Conservation (phyloP, 139 green algal genomes). For the Desmodesmus armatus region DNA sequence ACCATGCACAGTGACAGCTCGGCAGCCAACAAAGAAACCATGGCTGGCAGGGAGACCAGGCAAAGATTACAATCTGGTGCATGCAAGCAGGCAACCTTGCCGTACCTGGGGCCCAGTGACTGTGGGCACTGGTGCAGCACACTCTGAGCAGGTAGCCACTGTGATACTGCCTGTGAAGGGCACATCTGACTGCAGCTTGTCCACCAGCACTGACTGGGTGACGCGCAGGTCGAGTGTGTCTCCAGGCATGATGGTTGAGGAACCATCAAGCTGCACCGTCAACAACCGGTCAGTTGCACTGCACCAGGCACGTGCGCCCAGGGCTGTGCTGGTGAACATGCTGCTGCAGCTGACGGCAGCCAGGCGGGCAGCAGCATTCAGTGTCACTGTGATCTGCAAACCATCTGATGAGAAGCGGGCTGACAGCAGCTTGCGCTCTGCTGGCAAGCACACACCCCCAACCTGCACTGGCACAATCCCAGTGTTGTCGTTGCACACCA, state of each 20-base stretch:
- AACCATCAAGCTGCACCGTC: not conserved
- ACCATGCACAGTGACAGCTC: too few relatives aligned
- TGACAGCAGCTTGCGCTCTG: not conserved
- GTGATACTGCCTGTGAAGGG: conserved; percentile 18
- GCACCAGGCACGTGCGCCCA: not conserved
- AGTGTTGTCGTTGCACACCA: not conserved
- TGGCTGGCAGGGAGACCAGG: not conserved
- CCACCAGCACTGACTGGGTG: not conserved
- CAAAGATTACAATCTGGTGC: too few relatives aligned
- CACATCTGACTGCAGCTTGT: not conserved
- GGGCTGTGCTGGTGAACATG: not conserved
- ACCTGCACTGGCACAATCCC: not conserved
- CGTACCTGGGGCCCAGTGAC: conserved; percentile 19
- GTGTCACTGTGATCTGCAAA: not conserved
- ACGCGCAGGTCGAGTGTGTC: not conserved
- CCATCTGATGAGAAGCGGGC: not conserved
- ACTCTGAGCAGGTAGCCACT: not conserved
- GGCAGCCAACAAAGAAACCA: not conserved
- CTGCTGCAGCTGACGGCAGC: not conserved
- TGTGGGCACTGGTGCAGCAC: not conserved
- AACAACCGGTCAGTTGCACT: not conserved
- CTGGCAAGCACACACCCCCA: conserved; percentile 6
- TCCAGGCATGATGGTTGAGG: not conserved
- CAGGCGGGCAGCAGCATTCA: not conserved
- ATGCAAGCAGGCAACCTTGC: not conserved